phyloP scores from a whole-genome alignment of 2,329 filamentous ascomycete species.

The Pseudocercospora macadamiae region DNA sequence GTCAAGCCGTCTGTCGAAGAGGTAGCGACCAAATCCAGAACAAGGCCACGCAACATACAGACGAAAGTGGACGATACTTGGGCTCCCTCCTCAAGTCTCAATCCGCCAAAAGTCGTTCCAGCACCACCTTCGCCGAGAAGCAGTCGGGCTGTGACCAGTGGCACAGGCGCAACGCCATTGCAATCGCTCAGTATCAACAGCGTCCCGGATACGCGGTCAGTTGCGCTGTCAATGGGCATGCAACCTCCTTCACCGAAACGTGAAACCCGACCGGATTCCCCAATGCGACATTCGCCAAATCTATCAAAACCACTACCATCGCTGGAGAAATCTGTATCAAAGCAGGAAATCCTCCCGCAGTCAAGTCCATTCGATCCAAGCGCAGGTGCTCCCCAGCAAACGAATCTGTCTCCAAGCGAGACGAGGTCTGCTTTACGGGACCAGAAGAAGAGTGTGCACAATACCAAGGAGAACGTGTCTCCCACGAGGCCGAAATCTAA shows the following conservation, averaged over 20 bases:
- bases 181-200: slow-evolving; percentile 35
- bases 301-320: slow-evolving; percentile 17
- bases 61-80: slow-evolving; percentile 30
- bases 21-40: slow-evolving; percentile 2
- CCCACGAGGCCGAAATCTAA: slow-evolving; percentile 22
- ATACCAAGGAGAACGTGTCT: slow-evolving; percentile 30
- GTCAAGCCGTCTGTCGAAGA: background rate
- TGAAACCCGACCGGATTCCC: slow-evolving; percentile 25
- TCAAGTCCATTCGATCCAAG: slow-evolving; percentile 14
- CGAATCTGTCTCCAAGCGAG: slow-evolving; percentile 13
- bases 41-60: slow-evolving; percentile 12
- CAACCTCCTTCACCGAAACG: slow-evolving; percentile 24
- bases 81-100: slow-evolving; percentile 29
- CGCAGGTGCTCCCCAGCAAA: background rate
- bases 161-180: slow-evolving; percentile 32
- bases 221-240: slow-evolving; percentile 25
- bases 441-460: slow-evolving; percentile 1
- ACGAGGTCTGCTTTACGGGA: slow-evolving; percentile 13
- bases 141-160: slow-evolving; percentile 30
- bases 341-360: slow-evolving; percentile 4
- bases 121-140: slow-evolving; percentile 17
- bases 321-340: background rate
- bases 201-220: slow-evolving; percentile 19
- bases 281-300: slow-evolving; percentile 19
- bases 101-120: slow-evolving; percentile 11